Base-by-base conservation (phyloP, 2,329 filamentous ascomycete genomes). In the Albophoma yamanashiensis region DNA sequence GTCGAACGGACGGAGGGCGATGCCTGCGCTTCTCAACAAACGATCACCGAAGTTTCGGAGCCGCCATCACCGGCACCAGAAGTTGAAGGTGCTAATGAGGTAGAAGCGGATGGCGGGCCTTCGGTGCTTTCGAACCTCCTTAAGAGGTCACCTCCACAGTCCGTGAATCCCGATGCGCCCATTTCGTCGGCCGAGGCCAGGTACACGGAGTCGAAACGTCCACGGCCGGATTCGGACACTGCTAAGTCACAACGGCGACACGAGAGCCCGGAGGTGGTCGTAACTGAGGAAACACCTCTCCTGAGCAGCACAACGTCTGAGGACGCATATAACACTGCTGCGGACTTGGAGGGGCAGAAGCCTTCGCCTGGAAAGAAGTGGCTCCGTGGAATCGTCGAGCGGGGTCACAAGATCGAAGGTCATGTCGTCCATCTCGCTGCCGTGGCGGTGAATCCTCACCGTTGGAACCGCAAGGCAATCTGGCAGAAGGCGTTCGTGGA, bases 391-490 rank as follows among this genome's bases (percentile, higher is more conserved):
- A 63, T 75, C 11, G 65, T 68, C 7, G 66, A 71, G 50, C 66
- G 69, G 15, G 63, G 70, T 4, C 70, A 72, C 39, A 70, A 68
- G 43, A 64, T 74, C 57, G 69, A 74, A 63, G 65, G 67, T 31
- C 67, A 66, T 38, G 63, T 75, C 36, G 62, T 65, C 7, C 66
- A 72, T 40, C 64, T 68, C 8, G 67, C 72, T 17, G 68, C 67
- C 20, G 65, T 75, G 55, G 67, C 82, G 7, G 70, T 79, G 3
- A 84, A 86, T 66, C 88, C 89, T 0, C 89, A 88, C 64, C 79
- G 78, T 27, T 97, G 92, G 89, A 79, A 93, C 70, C 79, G 78
- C 60, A 82, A 80, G 64, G 76, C 81, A 0, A 78, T 96, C 8
- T 88, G 86, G 79, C 73, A 83, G 45, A 81, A 82, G 53, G 81